A percentile compares a stretch with the other conserved stretches of the same genome.
Conservation (phyloP, 2,329 filamentous ascomycete genomes). For the Dactylella cylindrospora region DNA sequence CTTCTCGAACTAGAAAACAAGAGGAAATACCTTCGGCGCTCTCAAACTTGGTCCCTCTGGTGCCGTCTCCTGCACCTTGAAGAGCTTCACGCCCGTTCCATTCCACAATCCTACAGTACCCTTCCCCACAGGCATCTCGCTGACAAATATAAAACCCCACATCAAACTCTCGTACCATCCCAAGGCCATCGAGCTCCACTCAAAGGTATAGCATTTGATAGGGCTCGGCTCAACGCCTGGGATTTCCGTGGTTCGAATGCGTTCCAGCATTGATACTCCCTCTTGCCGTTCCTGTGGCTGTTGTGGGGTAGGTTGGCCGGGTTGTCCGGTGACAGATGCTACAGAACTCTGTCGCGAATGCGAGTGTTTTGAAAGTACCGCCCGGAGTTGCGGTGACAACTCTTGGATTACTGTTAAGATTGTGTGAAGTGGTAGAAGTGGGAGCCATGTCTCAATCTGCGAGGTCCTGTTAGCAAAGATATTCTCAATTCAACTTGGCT, state of each 20-base stretch:
- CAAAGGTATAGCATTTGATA: constrained; percentile 81
- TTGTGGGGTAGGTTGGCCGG: constrained; percentile 54
- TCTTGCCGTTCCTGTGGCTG: constrained; percentile 50
- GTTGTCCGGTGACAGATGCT: constrained; percentile 51
- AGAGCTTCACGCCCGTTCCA: constrained; percentile 81
- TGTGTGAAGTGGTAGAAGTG: constrained; percentile 84
- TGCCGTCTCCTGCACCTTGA: constrained; percentile 82
- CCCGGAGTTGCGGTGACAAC: constrained; percentile 60
- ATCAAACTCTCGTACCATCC: constrained; percentile 95
- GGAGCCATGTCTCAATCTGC: constrained; percentile 89
- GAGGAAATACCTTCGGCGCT: constrained; percentile 67
- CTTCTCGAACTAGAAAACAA: constrained; percentile 77
- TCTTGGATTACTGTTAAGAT: constrained; percentile 75
- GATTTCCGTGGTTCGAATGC: constrained; percentile 64
- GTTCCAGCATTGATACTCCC: constrained; percentile 56
- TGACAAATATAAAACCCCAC: constrained; percentile 89
- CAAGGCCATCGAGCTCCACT: constrained; percentile 85
- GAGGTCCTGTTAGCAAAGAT: too few species aligned
- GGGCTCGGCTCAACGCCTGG: constrained; percentile 73
- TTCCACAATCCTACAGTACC: constrained; percentile 94
- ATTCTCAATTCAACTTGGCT: too few species aligned
- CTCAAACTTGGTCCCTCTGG: constrained; percentile 77
- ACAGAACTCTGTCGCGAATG: constrained; percentile 52
- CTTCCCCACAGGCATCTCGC: constrained; percentile 82
- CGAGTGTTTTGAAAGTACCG: constrained; percentile 55